Evolutionary conservation across 108 stramenopile species (phyloP), one percentile per base, ranked within the genome.

Genomic region (Pseudonitzschia multistriata): DNA sequence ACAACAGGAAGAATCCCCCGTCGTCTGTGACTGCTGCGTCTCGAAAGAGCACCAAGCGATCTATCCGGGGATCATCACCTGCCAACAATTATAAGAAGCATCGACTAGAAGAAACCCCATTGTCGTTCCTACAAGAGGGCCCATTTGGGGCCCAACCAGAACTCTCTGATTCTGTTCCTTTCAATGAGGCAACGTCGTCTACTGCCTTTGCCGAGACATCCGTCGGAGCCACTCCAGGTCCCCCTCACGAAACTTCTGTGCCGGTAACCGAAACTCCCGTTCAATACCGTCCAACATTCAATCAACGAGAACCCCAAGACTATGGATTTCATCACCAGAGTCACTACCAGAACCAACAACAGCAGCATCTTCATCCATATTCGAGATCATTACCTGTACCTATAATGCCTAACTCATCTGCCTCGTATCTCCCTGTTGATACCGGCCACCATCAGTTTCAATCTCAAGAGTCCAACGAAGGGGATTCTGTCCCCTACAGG

Each of bases 261-360:
- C 54, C 54, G 4, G 54, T 55, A 3, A 55, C 54, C 27, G 13
- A 55, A 7, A 55, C 54, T 14, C 54, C 54, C 54, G 54, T 14
- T 25, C n/a, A 45, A 13, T 45, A 45, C 8, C 3, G 42, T 4
- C 42, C 13, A 45, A 13, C 42, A 13, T 45, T 45, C 42, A 17
- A 45, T 45, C 3, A 45, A 3, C 42, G 15, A 45, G 15, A 21
- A 30, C 24, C 29, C 14, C 22, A n/a, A 25, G 14, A n/a, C 27
- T 30, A 55, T n/a, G 27, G 29, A 27, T n/a, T n/a, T 30, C 54
- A 30, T 55, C 54, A 55, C 27, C 54, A 55, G 11, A 3, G 3
- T 3, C 54, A 55, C 29, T 25, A 55, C 13, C 54, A 55, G 13
- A 21, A 55, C 21, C n/a, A 55, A n/a, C 54, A 22, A 13, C 54